phyloP scores from a whole-genome alignment of 2,329 filamentous ascomycete genomes.

The Ophiosphaerella herpotricha region DNA sequence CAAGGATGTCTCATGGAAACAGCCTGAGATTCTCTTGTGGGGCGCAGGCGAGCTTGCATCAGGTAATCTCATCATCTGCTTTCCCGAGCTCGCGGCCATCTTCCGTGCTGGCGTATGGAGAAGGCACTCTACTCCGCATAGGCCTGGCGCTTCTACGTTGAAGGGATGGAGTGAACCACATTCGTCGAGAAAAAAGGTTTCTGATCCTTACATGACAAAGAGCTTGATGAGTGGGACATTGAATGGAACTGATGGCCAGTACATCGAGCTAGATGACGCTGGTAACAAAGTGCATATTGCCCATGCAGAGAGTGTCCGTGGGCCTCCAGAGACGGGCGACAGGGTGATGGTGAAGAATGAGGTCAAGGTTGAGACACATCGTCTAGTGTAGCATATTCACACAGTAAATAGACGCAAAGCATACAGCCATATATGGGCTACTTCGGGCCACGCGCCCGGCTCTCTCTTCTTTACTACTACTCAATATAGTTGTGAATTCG shows the following conservation, averaged over 20 bases:
- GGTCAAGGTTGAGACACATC: not conserved
- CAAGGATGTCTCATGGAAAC: constrained; percentile 12
- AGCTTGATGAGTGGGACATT: constrained; percentile 6
- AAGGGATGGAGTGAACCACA: not conserved
- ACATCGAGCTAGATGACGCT: constrained; percentile 4
- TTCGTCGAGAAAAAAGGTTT: not conserved
- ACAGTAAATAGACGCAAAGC: not conserved
- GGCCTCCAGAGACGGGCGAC: not conserved
- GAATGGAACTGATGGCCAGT: constrained; percentile 1
- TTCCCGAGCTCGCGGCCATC: constrained; percentile 14
- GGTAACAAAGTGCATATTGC: not conserved
- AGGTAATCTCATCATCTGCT: constrained; percentile 15
- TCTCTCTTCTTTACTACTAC: too few species aligned
- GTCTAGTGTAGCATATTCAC: not conserved
- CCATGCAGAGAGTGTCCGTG: not conserved
- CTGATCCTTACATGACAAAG: constrained; percentile 7
- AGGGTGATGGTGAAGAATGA: not conserved
- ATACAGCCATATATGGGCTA: too few species aligned
- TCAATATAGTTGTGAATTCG: too few species aligned
- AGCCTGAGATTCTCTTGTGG: constrained; percentile 18
- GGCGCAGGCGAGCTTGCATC: constrained; percentile 9
- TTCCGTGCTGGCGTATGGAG: constrained; percentile 3
- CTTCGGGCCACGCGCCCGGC: too few species aligned
- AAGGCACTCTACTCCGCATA: not conserved
- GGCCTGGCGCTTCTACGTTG: not conserved